Evolutionary conservation across 805 yeast species (phyloP).

Genomic region (Starmera pachycereana): DNA sequence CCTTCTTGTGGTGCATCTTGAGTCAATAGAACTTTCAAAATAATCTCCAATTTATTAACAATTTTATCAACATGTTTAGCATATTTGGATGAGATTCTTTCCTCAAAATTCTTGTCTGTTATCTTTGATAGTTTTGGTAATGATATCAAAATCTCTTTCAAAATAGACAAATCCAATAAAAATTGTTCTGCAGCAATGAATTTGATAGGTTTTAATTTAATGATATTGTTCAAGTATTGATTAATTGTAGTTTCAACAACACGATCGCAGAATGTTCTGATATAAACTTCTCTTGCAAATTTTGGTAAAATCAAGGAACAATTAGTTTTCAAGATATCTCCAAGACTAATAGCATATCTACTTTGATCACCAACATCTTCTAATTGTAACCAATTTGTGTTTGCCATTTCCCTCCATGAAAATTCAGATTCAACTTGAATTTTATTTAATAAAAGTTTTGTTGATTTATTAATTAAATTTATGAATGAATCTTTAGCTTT

Average conservation of each 20-base stretch:
- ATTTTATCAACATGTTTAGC: slow-evolving; percentile 33
- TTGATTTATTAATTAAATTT: slow-evolving; percentile 46
- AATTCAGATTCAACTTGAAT: slow-evolving; percentile 51
- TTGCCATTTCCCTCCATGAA: slow-evolving; percentile 77
- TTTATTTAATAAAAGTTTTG: slow-evolving; percentile 44
- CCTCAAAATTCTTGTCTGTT: slow-evolving; percentile 1
- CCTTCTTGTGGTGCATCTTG: slow-evolving; percentile 55
- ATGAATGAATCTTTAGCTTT: slow-evolving; percentile 45
- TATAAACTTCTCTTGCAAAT: slow-evolving; percentile 60
- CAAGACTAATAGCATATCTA: slow-evolving; percentile 52
- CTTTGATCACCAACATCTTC: slow-evolving; percentile 66
- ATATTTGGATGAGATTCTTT: slow-evolving; percentile 19
- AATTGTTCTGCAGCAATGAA: slow-evolving; percentile 74
- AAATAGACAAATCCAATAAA: slow-evolving; percentile 54
- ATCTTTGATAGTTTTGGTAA: slow-evolving; percentile 11
- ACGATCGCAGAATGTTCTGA: slow-evolving; percentile 66
- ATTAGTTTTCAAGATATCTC: slow-evolving; percentile 33
- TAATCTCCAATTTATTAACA: slow-evolving; percentile 39
- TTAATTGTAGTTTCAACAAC: slow-evolving; percentile 53
- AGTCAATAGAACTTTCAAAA: slow-evolving; percentile 60
- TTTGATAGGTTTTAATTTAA: slow-evolving; percentile 55
- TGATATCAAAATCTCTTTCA: slow-evolving; percentile 41
- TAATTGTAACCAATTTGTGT: slow-evolving; percentile 61
- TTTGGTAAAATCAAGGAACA: slow-evolving; percentile 40
- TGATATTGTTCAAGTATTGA: slow-evolving; percentile 47